phyloP scores from a whole-genome alignment of 768 basidiomycete genomes.

The Naganishia vaughanmartiniae region DNA sequence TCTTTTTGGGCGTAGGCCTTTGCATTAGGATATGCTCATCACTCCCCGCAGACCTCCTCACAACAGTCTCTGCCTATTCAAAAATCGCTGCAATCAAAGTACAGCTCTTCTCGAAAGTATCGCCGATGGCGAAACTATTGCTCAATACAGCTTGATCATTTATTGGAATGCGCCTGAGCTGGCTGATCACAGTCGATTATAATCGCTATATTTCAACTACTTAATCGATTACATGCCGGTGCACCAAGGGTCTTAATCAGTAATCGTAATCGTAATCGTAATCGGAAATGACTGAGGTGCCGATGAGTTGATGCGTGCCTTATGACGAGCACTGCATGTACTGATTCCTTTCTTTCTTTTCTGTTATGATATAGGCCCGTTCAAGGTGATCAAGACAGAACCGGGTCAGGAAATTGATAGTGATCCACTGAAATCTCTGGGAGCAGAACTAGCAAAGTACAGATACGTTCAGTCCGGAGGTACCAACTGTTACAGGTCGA shows the following conservation, averaged over 20 bases:
- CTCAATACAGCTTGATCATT: slow-evolving; percentile 87
- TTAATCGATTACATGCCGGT: too few relatives aligned
- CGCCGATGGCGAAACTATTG: slow-evolving; percentile 81
- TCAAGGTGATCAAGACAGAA: slow-evolving; percentile 86
- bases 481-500: slow-evolving; percentile 82
- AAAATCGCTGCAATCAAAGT: slow-evolving; percentile 85
- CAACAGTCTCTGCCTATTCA: slow-evolving; percentile 94
- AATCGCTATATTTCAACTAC: too few relatives aligned
- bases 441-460: slow-evolving; percentile 81
- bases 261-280: too few relatives aligned
- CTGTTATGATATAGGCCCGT: slow-evolving; percentile 65
- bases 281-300: slow-evolving; percentile 58
- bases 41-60: slow-evolving; percentile 91
- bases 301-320: slow-evolving; percentile 60
- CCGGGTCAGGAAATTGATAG: slow-evolving; percentile 76
- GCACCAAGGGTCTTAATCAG: too few relatives aligned
- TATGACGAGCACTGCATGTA: neutral
- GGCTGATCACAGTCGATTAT: too few relatives aligned
- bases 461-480: slow-evolving; percentile 83
- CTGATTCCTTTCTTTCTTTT: neutral
- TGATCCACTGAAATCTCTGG: slow-evolving; percentile 79
- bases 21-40: slow-evolving; percentile 89
- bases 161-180: too few relatives aligned
- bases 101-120: slow-evolving; percentile 94
- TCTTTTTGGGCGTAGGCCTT: too few relatives aligned